Conservation (phyloP, 768 basidiomycete species). For the Pulveroboletus sp. region DNA sequence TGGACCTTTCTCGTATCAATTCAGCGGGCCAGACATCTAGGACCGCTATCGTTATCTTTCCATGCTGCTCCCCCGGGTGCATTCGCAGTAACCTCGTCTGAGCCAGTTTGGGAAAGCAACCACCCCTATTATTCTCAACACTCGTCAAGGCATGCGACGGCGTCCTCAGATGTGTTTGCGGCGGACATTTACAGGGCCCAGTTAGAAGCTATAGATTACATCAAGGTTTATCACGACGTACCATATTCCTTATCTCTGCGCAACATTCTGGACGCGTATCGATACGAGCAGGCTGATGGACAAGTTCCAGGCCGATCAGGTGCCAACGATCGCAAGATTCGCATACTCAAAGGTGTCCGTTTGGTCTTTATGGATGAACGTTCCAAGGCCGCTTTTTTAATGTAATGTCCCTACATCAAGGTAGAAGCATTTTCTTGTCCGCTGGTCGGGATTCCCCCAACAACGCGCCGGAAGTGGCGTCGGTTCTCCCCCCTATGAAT, state of each 20-base stretch:
- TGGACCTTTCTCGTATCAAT: conserved; percentile 50
- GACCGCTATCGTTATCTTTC: conserved; percentile 50
- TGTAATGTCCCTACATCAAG: conserved; percentile 28
- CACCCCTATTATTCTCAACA: conserved; percentile 18
- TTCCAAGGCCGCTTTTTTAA: conserved; percentile 41
- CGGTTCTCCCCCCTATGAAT: conserved; percentile 17
- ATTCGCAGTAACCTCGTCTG: conserved; percentile 7
- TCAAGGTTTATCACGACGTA: conserved; percentile 61
- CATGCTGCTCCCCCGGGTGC: conserved; percentile 31
- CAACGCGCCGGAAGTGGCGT: conserved; percentile 18
- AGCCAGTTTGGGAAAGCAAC: conserved; percentile 25
- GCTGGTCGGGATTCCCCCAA: conserved; percentile 20
- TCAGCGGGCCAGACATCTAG: conserved; percentile 36
- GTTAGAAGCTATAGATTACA: conserved; percentile 42
- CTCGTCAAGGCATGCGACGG: conserved; percentile 9
- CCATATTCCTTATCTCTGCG: conserved; percentile 46
- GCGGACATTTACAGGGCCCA: conserved; percentile 17
- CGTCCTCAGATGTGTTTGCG: conserved; percentile 7
- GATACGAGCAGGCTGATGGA: conserved; percentile 24
- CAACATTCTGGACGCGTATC: conserved; percentile 51
- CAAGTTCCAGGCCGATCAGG: conserved; percentile 21
- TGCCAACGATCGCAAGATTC: conserved; percentile 36
- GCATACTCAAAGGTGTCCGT: conserved; percentile 46
- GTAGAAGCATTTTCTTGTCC: conserved; percentile 13
- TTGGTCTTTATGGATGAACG: conserved; percentile 48